phyloP scores from a whole-genome alignment of 371 early-diverging fungal genomes.

The Syncephalastrum contaminatum region DNA sequence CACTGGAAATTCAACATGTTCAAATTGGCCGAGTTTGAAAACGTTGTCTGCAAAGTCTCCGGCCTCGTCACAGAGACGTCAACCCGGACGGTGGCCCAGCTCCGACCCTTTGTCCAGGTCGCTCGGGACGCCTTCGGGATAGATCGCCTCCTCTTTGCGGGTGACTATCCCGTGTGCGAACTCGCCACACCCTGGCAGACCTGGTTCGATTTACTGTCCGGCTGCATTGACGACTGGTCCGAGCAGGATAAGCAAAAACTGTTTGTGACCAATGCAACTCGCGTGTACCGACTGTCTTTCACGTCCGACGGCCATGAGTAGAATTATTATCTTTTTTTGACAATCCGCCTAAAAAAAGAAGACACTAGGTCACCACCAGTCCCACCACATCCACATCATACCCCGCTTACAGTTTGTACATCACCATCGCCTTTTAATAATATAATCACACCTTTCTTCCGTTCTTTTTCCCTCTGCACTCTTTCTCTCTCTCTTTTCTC shows the following conservation, averaged over 20 bases:
- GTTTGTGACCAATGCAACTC: constrained; percentile 37
- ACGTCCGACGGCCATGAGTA: too few species aligned
- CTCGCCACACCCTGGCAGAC: constrained; percentile 22
- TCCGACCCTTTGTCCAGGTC: constrained; percentile 37
- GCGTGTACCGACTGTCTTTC: constrained; percentile 12
- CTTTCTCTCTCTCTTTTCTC: too few species aligned
- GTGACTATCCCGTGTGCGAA: constrained; percentile 44
- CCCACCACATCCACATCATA: too few species aligned
- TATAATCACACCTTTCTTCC: too few species aligned
- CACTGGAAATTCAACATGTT: constrained; percentile 30
- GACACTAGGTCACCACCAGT: too few species aligned
- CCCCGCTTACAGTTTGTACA: too few species aligned
- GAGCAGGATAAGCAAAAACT: constrained; percentile 32
- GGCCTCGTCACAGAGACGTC: constrained; percentile 38
- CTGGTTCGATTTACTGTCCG: constrained; percentile 31
- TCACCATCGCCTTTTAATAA: too few species aligned
- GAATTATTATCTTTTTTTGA: too few species aligned
- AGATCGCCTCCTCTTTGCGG: constrained; percentile 45
- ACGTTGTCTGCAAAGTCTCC: constrained; percentile 44
- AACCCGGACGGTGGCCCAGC: constrained; percentile 13
- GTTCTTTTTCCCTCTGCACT: too few species aligned
- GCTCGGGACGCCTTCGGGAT: constrained; percentile 36
- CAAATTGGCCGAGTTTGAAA: constrained; percentile 16
- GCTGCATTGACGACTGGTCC: constrained; percentile 28
- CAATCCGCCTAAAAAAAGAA: too few species aligned